A percentile compares a stretch with the other conserved stretches of the same genome.
phyloP scores from a whole-genome alignment of 371 early-diverging fungal genomes.

The Parasitella parasitica region DNA sequence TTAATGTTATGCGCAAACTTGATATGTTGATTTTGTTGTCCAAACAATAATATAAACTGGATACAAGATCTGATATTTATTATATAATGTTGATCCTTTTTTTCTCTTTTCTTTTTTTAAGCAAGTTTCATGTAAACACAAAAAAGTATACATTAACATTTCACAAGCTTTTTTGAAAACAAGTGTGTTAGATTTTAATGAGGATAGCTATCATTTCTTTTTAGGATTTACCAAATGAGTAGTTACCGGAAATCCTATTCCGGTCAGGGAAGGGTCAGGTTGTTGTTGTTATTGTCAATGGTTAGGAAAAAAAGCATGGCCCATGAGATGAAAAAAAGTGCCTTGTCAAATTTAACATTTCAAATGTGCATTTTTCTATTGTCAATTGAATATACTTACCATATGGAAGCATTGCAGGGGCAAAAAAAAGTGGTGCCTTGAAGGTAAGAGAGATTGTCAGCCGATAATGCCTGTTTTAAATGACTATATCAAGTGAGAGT shows the following conservation, averaged over 20 bases:
- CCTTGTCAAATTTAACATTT: not conserved
- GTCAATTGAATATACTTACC: too few relatives aligned
- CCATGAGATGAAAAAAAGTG: not conserved
- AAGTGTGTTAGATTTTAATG: not conserved
- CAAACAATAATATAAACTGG: not conserved
- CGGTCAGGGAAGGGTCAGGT: slow-evolving; percentile 10
- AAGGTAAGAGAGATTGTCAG: slow-evolving; percentile 8
- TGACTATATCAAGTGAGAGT: not conserved
- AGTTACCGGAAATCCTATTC: slow-evolving; percentile 15
- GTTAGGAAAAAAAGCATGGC: not conserved
- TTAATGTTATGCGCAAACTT: not conserved
- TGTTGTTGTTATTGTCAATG: not conserved
- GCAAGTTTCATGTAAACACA: not conserved
- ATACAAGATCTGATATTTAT: not conserved
- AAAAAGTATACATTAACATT: not conserved
- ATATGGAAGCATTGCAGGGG: not conserved
- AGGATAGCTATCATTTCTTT: slow-evolving; percentile 2
- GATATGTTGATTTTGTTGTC: not conserved
- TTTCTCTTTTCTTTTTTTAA: not conserved
- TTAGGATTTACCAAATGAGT: slow-evolving; percentile 21
- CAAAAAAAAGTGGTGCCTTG: not conserved
- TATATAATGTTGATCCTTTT: not conserved
- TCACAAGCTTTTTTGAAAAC: not conserved
- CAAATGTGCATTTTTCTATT: too few relatives aligned
- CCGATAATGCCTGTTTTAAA: slow-evolving; percentile 6